Evolutionary conservation across 257 asterid genomes (phyloP).

Genomic region (Fraxinus excelsior): DNA sequence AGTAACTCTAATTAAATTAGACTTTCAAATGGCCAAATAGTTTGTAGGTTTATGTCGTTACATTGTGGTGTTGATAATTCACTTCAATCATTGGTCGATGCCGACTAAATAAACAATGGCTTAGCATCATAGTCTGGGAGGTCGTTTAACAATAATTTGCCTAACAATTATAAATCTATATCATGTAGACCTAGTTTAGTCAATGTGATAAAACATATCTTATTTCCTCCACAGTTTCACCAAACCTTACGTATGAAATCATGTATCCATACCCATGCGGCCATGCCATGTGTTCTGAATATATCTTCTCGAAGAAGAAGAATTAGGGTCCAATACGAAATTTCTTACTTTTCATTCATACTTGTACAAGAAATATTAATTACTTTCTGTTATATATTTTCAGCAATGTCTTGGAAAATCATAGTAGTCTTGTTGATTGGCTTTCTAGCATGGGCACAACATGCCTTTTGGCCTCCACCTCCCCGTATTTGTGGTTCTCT

Average conservation of each 20-base stretch:
- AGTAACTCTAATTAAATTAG: too few species aligned
- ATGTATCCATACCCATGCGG: not conserved
- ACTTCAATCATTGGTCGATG: too few species aligned
- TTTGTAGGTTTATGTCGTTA: too few species aligned
- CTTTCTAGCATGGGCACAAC: conserved; percentile 60
- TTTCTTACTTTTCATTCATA: not conserved
- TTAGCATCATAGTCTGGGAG: too few species aligned
- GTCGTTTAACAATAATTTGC: too few species aligned
- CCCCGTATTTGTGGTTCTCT: conserved; percentile 66
- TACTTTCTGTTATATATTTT: conserved; percentile 8
- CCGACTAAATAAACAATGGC: too few species aligned
- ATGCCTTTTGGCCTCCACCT: conserved; percentile 57
- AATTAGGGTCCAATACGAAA: not conserved
- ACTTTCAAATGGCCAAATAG: too few species aligned
- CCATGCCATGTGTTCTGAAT: not conserved
- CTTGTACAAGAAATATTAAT: not conserved
- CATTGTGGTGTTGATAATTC: too few species aligned
- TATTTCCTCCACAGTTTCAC: not conserved
- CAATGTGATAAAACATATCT: not conserved
- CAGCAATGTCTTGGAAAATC: conserved; percentile 59
- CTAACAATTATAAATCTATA: too few species aligned
- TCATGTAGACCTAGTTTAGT: not conserved
- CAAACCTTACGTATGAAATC: not conserved
- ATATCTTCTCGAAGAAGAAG: not conserved
- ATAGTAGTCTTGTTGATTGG: conserved; percentile 48